These are phyloP conservation scores for Chenopodium berlandieri DNA, from an alignment of 148 eudicot genomes.

Conservation along the genomic window DNA sequence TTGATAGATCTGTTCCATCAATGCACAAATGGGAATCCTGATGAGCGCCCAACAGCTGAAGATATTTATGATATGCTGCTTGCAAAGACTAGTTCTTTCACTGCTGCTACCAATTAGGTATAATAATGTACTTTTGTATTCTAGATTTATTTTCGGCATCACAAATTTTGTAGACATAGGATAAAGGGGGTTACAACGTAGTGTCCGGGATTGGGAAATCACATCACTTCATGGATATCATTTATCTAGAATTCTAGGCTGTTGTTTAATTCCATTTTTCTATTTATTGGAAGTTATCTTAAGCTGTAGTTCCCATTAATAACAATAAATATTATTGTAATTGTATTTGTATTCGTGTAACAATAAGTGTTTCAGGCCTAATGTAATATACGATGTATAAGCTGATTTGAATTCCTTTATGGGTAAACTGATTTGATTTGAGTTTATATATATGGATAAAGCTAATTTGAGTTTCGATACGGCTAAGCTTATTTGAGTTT, in stretches of 20 bases:
- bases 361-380: neutral
- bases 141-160: neutral
- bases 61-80: constrained; percentile 49
- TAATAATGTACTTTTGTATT: neutral
- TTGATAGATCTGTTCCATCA: constrained; percentile 49
- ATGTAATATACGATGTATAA: neutral
- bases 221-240: neutral
- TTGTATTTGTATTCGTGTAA: neutral
- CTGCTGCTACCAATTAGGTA: constrained; percentile 22
- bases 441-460: no score
- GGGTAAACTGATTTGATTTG: no score
- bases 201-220: no score
- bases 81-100: constrained; percentile 38
- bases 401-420: no score
- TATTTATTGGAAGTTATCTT: neutral
- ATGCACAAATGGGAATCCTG: constrained; percentile 63
- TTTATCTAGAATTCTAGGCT: neutral
- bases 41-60: constrained; percentile 71
- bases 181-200: neutral
- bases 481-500: no score
- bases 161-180: constrained; percentile 37
- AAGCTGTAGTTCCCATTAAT: neutral
- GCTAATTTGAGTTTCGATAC: no score
- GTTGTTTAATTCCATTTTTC: neutral
- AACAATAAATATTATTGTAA: no score